A percentile compares a stretch with the other conserved stretches of the same genome.
phyloP scores from a whole-genome alignment of 805 yeast species.

The Saturnispora serradocipensis region DNA sequence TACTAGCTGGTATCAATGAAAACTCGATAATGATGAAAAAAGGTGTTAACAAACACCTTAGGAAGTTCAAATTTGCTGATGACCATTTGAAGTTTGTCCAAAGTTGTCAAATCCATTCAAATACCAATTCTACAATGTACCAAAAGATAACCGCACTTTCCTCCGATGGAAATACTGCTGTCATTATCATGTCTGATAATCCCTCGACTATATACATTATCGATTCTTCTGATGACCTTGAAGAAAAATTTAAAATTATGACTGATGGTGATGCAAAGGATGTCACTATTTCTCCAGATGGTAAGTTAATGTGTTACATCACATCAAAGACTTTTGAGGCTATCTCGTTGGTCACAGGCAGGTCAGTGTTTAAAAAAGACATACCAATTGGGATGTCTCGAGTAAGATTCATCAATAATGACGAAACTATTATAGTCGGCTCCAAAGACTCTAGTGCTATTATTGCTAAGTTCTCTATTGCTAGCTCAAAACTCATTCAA shows the following conservation, averaged over 20 bases:
- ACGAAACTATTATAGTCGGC: constrained; percentile 35
- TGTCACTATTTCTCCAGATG: constrained; percentile 57
- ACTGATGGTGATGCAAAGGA: constrained; percentile 53
- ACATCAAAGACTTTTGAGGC: constrained; percentile 48
- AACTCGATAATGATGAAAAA: constrained; percentile 46
- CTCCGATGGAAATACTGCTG: constrained; percentile 52
- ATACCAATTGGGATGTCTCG: constrained; percentile 24
- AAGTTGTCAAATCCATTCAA: constrained; percentile 48
- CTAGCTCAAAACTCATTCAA: constrained; percentile 33
- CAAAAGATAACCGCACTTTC: constrained; percentile 55
- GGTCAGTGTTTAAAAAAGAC: constrained; percentile 25
- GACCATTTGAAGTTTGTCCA: constrained; percentile 54
- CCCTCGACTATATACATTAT: constrained; percentile 60
- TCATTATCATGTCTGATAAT: constrained; percentile 54
- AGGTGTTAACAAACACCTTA: constrained; percentile 60
- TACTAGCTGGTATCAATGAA: constrained; percentile 73
- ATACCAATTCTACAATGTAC: constrained; percentile 44
- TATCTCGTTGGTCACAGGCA: constrained; percentile 41
- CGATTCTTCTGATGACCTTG: constrained; percentile 41
- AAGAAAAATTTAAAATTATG: constrained; percentile 43
- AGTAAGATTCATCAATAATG: constrained; percentile 27
- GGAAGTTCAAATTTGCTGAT: constrained; percentile 52
- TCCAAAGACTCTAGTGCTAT: constrained; percentile 35
- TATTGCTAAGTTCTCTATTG: constrained; percentile 36
- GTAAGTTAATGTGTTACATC: constrained; percentile 53